Percentiles rank a stretch among this genome's conserved stretches.
Conservation (phyloP, 2,329 filamentous ascomycete genomes). For the Colletotrichum lupini region DNA sequence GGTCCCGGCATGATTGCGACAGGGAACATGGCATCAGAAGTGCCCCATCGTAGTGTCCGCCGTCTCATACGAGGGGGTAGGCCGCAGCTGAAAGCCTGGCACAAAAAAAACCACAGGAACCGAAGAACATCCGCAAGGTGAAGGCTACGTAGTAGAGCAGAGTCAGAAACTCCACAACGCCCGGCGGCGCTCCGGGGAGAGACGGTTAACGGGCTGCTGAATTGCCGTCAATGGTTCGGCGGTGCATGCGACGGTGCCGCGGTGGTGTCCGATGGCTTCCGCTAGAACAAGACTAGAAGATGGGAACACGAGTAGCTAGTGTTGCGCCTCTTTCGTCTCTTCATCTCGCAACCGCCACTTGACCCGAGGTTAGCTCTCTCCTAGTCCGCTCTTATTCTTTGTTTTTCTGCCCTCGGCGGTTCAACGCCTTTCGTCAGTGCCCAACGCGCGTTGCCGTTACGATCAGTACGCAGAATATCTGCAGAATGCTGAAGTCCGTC, state of each 20-base stretch:
- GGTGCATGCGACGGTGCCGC: background rate
- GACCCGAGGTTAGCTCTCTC: background rate
- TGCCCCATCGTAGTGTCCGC: background rate
- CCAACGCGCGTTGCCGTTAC: background rate
- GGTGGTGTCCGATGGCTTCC: background rate
- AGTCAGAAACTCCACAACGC: background rate
- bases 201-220: background rate
- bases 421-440: background rate
- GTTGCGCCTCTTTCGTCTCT: background rate
- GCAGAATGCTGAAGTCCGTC: background rate
- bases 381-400: background rate
- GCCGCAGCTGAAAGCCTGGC: background rate
- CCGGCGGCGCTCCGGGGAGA: background rate
- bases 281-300: constrained; percentile 2
- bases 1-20: constrained; percentile 11
- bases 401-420: background rate
- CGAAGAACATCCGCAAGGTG: background rate
- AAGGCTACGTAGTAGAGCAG: background rate
- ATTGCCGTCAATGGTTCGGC: background rate
- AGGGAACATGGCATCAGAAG: constrained; percentile 3
- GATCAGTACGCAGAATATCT: background rate
- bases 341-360: constrained; percentile 2
- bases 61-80: constrained; percentile 1
- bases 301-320: background rate
- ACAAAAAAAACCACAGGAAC: background rate